Conservation (phyloP, 176 grass and related monocot genomes). For the Oryza brachyantha region DNA sequence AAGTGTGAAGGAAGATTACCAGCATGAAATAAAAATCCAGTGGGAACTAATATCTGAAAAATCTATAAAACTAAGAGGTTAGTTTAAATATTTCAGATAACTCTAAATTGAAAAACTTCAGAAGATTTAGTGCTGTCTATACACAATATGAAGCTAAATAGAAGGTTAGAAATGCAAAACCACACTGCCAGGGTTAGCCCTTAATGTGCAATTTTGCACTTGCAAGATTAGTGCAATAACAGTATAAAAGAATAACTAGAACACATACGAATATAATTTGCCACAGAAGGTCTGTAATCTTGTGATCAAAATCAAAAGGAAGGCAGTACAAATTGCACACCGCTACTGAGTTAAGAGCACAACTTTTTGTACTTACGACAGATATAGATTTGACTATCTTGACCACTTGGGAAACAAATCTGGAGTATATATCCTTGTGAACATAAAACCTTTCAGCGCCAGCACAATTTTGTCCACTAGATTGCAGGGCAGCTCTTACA, state of each 20-base stretch:
- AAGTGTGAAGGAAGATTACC: neutral
- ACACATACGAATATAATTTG: slow-evolving; percentile 9
- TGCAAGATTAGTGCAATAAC: neutral
- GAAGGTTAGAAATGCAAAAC: slow-evolving; percentile 7
- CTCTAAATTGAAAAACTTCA: neutral
- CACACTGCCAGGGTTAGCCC: neutral
- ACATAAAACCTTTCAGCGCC: slow-evolving; percentile 99
- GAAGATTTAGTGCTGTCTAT: neutral
- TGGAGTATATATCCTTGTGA: slow-evolving; percentile 74
- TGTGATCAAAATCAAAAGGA: neutral
- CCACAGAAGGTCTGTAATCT: neutral
- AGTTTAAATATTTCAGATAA: neutral
- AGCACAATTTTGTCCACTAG: slow-evolving; percentile 95
- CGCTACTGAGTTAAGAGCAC: slow-evolving; percentile 2
- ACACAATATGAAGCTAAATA: neutral
- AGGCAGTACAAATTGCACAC: slow-evolving; percentile 14
- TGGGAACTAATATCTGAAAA: neutral
- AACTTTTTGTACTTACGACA: slow-evolving; percentile 67
- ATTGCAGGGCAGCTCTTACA: slow-evolving; percentile 89
- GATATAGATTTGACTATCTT: slow-evolving; percentile 92
- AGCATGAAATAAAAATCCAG: neutral
- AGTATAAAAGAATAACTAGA: neutral
- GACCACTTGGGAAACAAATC: slow-evolving; percentile 76
- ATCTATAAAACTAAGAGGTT: neutral
- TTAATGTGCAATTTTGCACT: slow-evolving; percentile 1